Base-by-base conservation (phyloP, 371 early-diverging fungal species). In the Funneliformis caledonium region DNA sequence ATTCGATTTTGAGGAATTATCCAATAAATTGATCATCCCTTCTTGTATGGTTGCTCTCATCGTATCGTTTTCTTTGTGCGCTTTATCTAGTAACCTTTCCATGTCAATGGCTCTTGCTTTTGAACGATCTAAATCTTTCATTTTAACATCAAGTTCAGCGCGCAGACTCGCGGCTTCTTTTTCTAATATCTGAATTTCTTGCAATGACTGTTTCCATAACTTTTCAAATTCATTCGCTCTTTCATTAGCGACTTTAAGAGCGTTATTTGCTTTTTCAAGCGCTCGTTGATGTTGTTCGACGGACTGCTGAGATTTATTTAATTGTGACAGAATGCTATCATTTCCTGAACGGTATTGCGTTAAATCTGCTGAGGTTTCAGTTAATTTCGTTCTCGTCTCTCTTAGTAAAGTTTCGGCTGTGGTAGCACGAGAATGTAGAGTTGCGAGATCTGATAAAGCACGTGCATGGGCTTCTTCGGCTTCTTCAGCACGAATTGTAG, bases 381-480 rank as follows among this genome's bases (percentile, higher is more conserved):
- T 83, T 70, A 85, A 72, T 68, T 83, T 81, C 1, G 84, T 45
- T 9, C 86, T 85, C 61, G 83, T 85, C 4, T 89, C 88, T 12
- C 89, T 83, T 8, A 87, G 84, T 73, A 87, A 85, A 2, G 84
- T 74, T 74, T 89, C 91, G 2, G 89, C 88, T 76, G 85, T 85
- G n/a, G 87, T 83, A 2, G 87, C 86, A 12, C 89, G 82, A 0
- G 73, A 75, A 76, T 90, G 88, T 10, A 88, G 83, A 4, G 82
- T 76, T 31, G 86, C 82, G 6, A 90, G 50, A 76, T 89, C 89
- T 6, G 87, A 83, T n/a, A 87, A 82, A 0, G 87, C 88, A 11
- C 87, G 87, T 9, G 85, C 87, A 45, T 88, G 91, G 4, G 89
- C 88, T n/a, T 88, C 76, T 68, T 87, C 88, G 0, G 89, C 86